Percentiles rank a stretch among this genome's conserved stretches.
Conservation (phyloP, 306 rosid species). For the Cotoneaster glaucophyllus region DNA sequence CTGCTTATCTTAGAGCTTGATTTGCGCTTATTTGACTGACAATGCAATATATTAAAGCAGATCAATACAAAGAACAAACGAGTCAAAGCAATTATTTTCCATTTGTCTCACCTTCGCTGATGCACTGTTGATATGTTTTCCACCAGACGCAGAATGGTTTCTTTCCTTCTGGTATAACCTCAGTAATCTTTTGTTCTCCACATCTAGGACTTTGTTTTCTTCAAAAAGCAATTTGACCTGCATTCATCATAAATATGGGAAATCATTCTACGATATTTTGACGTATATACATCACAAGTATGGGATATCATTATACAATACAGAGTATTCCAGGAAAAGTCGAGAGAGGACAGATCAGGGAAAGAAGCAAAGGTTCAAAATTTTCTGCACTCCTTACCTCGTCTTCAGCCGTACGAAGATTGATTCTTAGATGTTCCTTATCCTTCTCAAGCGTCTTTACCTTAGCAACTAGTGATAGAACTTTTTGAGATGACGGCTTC, state of each 20-base stretch:
- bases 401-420: slow-evolving; percentile 85
- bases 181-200: slow-evolving; percentile 54
- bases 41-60: not conserved
- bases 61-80: not conserved
- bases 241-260: not conserved
- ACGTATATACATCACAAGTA: not conserved
- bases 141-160: slow-evolving; percentile 44
- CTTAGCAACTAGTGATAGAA: slow-evolving; percentile 58
- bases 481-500: slow-evolving; percentile 55
- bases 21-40: slow-evolving; percentile 83
- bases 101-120: slow-evolving; percentile 62
- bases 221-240: slow-evolving; percentile 73
- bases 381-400: slow-evolving; percentile 51
- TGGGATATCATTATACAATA: not conserved
- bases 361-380: not conserved
- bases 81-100: not conserved
- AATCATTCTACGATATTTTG: too few relatives aligned
- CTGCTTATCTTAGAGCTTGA: slow-evolving; percentile 44
- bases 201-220: slow-evolving; percentile 56
- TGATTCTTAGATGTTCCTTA: slow-evolving; percentile 65
- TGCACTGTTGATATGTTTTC: slow-evolving; percentile 46
- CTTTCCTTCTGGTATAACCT: slow-evolving; percentile 42
- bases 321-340: not conserved
- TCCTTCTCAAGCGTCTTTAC: slow-evolving; percentile 62
- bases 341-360: not conserved